Conservation (phyloP, 176 grass and related monocot species). For the Poa annua region DNA sequence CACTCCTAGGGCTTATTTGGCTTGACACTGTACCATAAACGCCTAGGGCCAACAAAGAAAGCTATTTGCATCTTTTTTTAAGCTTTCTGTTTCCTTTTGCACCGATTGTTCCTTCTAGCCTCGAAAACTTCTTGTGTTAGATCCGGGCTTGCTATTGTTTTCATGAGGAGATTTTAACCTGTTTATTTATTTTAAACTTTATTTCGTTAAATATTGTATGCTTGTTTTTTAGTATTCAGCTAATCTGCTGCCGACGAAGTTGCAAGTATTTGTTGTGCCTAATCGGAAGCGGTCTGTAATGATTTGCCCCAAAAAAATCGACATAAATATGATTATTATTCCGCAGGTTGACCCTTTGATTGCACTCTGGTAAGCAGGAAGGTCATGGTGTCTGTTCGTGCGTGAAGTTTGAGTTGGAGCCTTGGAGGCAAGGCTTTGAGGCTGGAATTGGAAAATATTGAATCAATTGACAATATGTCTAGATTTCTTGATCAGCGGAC, state of each 20-base stretch:
- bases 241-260: not conserved
- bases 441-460: not conserved
- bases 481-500: not conserved
- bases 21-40: no score
- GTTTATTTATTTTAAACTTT: not conserved
- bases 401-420: not conserved
- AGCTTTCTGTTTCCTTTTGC: not conserved
- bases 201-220: not conserved
- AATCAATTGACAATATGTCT: not conserved
- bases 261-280: not conserved
- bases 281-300: not conserved
- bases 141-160: not conserved
- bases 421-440: not conserved
- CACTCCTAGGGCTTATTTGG: no score
- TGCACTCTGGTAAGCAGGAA: not conserved
- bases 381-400: not conserved
- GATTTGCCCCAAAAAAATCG: not conserved
- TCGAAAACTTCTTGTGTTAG: not conserved
- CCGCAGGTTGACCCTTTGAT: not conserved
- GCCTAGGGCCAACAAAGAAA: conserved; percentile 35
- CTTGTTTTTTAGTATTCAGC: not conserved
- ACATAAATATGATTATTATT: not conserved
- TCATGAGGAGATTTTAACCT: not conserved
- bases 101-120: not conserved
- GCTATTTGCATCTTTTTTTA: not conserved